Conservation (phyloP, 2,329 filamentous ascomycete genomes). For the Corinectria fuckeliana region DNA sequence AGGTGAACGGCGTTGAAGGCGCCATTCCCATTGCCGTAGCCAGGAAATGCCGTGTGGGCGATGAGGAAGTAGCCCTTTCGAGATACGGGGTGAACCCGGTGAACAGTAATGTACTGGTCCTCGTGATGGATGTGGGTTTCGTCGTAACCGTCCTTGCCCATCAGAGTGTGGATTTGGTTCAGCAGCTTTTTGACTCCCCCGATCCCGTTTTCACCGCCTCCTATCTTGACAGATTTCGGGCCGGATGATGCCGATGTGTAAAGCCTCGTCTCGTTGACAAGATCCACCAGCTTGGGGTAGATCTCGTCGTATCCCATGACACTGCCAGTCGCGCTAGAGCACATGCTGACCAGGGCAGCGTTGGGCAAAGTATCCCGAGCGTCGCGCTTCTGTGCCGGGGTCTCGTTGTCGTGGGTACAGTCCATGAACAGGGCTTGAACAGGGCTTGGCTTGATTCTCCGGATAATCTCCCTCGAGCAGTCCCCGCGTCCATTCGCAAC, state of each 20-base stretch:
- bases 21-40: conserved; percentile 84
- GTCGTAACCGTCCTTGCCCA: conserved; percentile 93
- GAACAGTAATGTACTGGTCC: conserved; percentile 93
- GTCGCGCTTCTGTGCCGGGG: conserved; percentile 92
- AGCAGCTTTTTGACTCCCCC: conserved; percentile 89
- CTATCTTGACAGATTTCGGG: conserved; percentile 62
- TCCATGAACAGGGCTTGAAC: conserved; percentile 98
- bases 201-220: conserved; percentile 81
- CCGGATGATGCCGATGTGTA: conserved; percentile 82
- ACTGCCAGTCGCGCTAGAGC: conserved; percentile 89
- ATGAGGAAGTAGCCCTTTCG: conserved; percentile 95
- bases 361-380: conserved; percentile 93
- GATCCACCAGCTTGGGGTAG: conserved; percentile 90
- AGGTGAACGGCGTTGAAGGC: conserved; percentile 81
- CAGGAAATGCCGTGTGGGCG: conserved; percentile 94
- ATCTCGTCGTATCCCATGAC: conserved; percentile 99
- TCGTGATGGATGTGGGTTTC: conserved; percentile 98
- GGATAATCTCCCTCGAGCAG: conserved; percentile 69
- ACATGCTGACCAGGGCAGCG: conserved; percentile 94
- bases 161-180: conserved; percentile 92
- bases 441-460: conserved; percentile 83
- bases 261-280: conserved; percentile 85
- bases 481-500: conserved; percentile 40
- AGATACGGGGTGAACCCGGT: conserved; percentile 90
- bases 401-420: conserved; percentile 98